These are phyloP conservation scores for Globisporangium echinulatum DNA, from an alignment of 352 stramenopile genomes.

Conservation along the genomic window DNA sequence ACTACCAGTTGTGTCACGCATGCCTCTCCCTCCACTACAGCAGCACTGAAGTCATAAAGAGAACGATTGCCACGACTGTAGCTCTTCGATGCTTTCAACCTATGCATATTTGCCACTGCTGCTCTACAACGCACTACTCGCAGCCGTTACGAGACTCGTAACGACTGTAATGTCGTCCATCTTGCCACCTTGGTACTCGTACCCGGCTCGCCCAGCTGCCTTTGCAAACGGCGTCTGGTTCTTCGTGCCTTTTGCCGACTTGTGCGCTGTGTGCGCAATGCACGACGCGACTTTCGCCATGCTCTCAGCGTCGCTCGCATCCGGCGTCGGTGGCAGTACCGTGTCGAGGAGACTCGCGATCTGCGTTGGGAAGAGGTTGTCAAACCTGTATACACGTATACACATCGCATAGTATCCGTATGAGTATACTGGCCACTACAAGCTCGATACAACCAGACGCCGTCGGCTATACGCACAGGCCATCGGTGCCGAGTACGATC, in stretches of 20 bases:
- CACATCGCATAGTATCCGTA: background rate
- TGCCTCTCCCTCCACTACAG: no score
- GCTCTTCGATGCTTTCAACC: no score
- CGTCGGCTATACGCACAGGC: constrained; percentile 57
- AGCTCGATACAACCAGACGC: background rate
- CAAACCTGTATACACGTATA: constrained; percentile 59
- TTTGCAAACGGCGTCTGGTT: constrained; percentile 71
- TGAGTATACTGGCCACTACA: no score
- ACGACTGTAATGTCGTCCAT: constrained; percentile 90
- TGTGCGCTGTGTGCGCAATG: constrained; percentile 76
- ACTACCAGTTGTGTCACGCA: no score
- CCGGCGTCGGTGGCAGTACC: constrained; percentile 43
- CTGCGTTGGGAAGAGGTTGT: constrained; percentile 91
- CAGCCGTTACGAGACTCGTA: constrained; percentile 51
- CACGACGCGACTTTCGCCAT: constrained; percentile 78
- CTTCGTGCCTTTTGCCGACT: constrained; percentile 66
- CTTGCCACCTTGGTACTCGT: constrained; percentile 82
- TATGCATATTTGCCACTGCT: no score
- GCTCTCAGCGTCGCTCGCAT: constrained; percentile 34
- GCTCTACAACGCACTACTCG: background rate
- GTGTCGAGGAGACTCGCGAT: constrained; percentile 69
- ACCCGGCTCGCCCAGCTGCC: constrained; percentile 62
- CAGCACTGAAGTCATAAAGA: no score
- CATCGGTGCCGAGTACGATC: constrained; percentile 92
- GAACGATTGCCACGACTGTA: no score